phyloP scores from a whole-genome alignment of 139 green algal species.

The Zygnema circumcarinatum region DNA sequence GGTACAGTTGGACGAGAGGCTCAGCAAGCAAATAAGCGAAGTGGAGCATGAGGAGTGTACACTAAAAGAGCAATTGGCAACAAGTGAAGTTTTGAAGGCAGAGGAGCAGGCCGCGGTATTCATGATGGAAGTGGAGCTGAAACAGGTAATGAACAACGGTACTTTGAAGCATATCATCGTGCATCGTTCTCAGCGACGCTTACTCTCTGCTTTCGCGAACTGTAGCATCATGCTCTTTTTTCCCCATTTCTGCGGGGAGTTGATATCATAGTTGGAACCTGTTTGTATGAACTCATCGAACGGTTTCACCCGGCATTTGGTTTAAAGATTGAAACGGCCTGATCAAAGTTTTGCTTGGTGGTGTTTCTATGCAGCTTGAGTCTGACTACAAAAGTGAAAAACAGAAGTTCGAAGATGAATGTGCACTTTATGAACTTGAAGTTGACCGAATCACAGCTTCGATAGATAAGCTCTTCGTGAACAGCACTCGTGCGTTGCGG shows the following conservation, averaged over 20 bases:
- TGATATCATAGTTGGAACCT: background rate
- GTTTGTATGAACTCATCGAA: background rate
- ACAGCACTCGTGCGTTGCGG: background rate
- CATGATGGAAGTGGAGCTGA: background rate
- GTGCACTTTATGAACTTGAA: background rate
- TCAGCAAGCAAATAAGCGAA: background rate
- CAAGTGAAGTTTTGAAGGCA: background rate
- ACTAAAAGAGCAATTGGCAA: background rate
- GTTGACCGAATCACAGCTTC: background rate
- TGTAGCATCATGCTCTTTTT: background rate
- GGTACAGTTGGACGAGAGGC: slow-evolving; percentile 4
- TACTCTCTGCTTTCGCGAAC: background rate
- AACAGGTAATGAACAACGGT: no score
- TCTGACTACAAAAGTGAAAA: background rate
- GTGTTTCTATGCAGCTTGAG: background rate
- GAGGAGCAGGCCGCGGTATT: background rate
- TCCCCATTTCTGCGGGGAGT: background rate
- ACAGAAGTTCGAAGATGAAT: background rate
- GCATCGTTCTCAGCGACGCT: no score
- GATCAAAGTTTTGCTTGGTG: background rate
- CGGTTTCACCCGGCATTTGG: no score
- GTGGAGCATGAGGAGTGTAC: background rate
- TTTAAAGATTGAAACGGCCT: no score
- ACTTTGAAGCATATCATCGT: no score
- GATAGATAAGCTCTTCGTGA: background rate